These are phyloP conservation scores for Phytopythium montanum DNA, from an alignment of 352 stramenopile genomes.

Conservation along the genomic window DNA sequence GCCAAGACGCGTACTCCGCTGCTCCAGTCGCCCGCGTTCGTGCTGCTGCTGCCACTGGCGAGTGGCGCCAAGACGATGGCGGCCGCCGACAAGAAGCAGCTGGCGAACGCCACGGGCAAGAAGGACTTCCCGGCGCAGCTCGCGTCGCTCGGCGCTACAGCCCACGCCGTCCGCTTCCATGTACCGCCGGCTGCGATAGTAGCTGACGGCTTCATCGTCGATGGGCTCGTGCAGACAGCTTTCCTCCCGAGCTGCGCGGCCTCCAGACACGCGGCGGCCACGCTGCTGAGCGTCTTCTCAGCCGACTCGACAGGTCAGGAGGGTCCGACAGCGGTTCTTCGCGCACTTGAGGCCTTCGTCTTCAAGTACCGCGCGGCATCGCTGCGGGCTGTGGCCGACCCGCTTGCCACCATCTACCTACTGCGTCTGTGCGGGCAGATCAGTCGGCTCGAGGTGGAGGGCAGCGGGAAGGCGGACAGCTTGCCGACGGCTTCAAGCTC, in stretches of 20 bases:
- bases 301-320: conserved; percentile 18
- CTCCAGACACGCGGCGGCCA: conserved; percentile 60
- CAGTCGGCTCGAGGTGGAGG: conserved; percentile 32
- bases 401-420: conserved; percentile 63
- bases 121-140: conserved; percentile 56
- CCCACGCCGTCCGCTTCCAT: conserved; percentile 63
- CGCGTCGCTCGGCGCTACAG: conserved; percentile 39
- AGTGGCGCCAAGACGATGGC: conserved; percentile 8
- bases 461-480: neutral
- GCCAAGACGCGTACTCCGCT: neutral
- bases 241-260: conserved; percentile 44
- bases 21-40: conserved; percentile 1
- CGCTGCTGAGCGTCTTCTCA: conserved; percentile 46
- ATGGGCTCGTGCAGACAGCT: conserved; percentile 47
- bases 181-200: conserved; percentile 20
- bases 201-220: conserved; percentile 23
- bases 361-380: conserved; percentile 37
- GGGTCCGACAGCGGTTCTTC: conserved; percentile 33
- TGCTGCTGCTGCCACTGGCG: neutral
- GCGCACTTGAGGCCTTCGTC: conserved; percentile 51
- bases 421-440: conserved; percentile 56
- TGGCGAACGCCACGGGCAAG: conserved; percentile 28
- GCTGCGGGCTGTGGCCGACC: conserved; percentile 44
- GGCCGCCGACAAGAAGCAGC: conserved; percentile 48
- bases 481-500: neutral